A percentile compares a stretch with the other conserved stretches of the same genome.
phyloP scores from a whole-genome alignment of 192 early-diverging fungal genomes.

The Coemansia sp. region DNA sequence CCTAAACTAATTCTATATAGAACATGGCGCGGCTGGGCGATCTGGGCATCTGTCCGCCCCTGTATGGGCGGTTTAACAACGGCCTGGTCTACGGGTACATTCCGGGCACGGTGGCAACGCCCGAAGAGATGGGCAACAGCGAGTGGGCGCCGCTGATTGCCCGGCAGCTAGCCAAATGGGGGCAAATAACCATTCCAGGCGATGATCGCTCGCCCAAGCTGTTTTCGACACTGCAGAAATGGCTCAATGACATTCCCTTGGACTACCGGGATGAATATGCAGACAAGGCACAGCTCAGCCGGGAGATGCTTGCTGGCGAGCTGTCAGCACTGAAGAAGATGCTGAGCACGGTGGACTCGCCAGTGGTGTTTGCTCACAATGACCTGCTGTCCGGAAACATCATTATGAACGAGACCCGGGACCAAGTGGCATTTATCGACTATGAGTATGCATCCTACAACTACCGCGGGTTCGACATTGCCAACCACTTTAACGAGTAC shows the following conservation, averaged over 20 bases:
- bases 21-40: constrained; percentile 76
- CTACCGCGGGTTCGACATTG: constrained; percentile 91
- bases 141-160: constrained; percentile 77
- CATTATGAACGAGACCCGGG: constrained; percentile 54
- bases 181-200: constrained; percentile 60
- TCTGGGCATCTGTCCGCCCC: constrained; percentile 67
- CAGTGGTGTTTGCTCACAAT: constrained; percentile 89
- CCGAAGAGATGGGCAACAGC: constrained; percentile 71
- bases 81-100: constrained; percentile 91
- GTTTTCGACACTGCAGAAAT: constrained; percentile 33
- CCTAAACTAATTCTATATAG: constrained; percentile 36
- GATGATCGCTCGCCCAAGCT: constrained; percentile 33
- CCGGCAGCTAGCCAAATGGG: constrained; percentile 76
- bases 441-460: constrained; percentile 88
- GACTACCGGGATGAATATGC: constrained; percentile 20
- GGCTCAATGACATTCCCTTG: constrained; percentile 40
- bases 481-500: constrained; percentile 94
- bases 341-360: constrained; percentile 63
- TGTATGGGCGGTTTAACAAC: constrained; percentile 86
- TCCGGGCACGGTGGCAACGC: constrained; percentile 66
- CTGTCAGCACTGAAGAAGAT: constrained; percentile 56
- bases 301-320: constrained; percentile 33
- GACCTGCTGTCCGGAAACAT: constrained; percentile 91
- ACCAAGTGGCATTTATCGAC: constrained; percentile 81
- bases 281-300: constrained; percentile 28